phyloP scores from a whole-genome alignment of 2,329 filamentous ascomycete species.

The Macrophomina tecta region DNA sequence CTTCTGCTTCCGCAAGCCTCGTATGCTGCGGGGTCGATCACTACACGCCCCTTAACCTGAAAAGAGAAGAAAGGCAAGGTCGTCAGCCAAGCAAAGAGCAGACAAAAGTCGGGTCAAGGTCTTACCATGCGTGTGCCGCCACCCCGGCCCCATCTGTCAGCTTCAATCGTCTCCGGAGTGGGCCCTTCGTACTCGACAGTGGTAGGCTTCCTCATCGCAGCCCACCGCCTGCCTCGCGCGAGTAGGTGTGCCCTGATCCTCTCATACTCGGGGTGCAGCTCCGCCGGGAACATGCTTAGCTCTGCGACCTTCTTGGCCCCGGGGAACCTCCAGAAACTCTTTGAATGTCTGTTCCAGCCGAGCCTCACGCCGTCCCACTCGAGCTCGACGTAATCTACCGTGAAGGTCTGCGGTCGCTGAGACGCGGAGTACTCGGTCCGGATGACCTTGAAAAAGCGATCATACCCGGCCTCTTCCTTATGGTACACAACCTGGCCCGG shows the following conservation, averaged over 20 bases:
- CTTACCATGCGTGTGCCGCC: neutral
- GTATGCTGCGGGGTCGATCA: conserved; percentile 52
- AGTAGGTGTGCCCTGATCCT: neutral
- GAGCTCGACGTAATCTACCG: neutral
- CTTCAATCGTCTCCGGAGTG: neutral
- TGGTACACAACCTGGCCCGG: neutral
- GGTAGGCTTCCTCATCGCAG: neutral
- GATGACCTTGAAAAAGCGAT: neutral
- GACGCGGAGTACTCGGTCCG: neutral
- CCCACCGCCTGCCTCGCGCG: neutral
- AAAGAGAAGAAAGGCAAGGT: conserved; percentile 44
- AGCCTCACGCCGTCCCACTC: neutral
- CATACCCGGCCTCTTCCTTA: neutral
- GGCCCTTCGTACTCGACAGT: neutral
- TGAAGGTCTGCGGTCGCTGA: neutral
- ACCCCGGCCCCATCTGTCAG: neutral
- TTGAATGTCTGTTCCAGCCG: neutral
- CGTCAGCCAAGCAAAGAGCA: conserved; percentile 30
- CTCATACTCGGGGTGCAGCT: neutral
- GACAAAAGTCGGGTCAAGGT: neutral
- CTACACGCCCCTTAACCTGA: conserved; percentile 55
- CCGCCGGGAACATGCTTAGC: neutral
- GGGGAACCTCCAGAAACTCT: neutral
- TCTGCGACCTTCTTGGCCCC: neutral
- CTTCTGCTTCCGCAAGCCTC: neutral